Conservation (phyloP, 306 rosid genomes). For the Corylus heterophylla region DNA sequence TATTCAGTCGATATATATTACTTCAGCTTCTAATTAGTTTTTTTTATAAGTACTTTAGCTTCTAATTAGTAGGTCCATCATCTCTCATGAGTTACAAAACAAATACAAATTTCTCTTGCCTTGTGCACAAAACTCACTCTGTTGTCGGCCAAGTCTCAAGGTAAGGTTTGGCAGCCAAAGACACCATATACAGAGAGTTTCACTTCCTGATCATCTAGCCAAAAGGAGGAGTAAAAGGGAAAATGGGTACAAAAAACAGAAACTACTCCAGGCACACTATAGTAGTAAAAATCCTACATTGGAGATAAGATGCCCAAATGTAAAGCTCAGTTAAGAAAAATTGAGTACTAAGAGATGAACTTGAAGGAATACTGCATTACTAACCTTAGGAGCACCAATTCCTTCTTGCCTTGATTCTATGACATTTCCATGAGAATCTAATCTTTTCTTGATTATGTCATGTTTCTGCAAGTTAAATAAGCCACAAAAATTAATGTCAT, state of each 20-base stretch:
- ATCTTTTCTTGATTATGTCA: slow-evolving; percentile 87
- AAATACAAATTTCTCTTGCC: not conserved
- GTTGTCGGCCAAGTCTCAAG: not conserved
- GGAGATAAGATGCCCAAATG: slow-evolving; percentile 6
- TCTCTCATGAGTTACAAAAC: not conserved
- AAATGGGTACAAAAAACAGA: not conserved
- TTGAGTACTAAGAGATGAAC: not conserved
- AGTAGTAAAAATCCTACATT: not conserved
- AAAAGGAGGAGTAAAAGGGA: not conserved
- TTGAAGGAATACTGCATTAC: slow-evolving; percentile 10
- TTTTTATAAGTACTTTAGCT: too few species aligned
- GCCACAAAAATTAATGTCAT: slow-evolving; percentile 1
- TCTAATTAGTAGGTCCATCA: not conserved
- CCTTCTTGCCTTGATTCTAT: slow-evolving; percentile 89
- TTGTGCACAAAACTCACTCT: too few species aligned
- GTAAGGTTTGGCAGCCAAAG: not conserved
- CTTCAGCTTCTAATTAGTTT: not conserved
- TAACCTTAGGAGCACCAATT: slow-evolving; percentile 90
- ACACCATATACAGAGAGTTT: not conserved
- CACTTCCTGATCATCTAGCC: not conserved
- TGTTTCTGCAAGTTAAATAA: slow-evolving; percentile 63
- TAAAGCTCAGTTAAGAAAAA: not conserved
- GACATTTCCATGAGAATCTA: slow-evolving; percentile 85
- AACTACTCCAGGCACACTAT: slow-evolving; percentile 6
- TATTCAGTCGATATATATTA: not conserved